Base-by-base conservation (phyloP, 352 stramenopile genomes). In the Phytophthora cryptogea region DNA sequence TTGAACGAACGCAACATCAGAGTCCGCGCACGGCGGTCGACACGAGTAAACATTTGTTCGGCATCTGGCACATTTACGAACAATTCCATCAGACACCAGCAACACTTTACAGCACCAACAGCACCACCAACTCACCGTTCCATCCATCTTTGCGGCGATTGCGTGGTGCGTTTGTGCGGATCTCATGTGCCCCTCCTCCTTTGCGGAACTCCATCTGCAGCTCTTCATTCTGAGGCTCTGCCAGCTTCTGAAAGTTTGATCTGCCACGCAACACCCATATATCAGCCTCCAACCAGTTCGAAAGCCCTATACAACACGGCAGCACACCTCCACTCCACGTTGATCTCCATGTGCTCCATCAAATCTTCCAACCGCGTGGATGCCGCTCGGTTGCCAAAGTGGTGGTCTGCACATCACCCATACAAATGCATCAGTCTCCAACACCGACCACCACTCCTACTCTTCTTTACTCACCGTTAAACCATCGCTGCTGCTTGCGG, bases 271-370 rank as follows among this genome's bases (percentile, higher is more conserved):
- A 2, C 28, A 57, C 7, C n/a, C 37, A 23, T 10, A 23, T 20
- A 14, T 58, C 11, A 53, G 31, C 42, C 27, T 26, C 5, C 13
- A 23, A 33, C 7, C 3, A 5, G 3, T 23, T 10, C 14, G 31
- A 50, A 37, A 14, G 31, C 14, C 8, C 20, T 23, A 1, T 23
- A 23, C 20, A 43, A 10, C 28, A 23, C 9, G n/a, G 11, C 8
- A 45, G 32, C 33, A 28, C 53, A 92, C 82, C 76, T 87, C 86
- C 86, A 94, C 30, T 94, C 82, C 31, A 94, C 86, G 33, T 79
- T 87, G n/a, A 94, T 86, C 28, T 78, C 73, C 83, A 94, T 90
- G 76, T 94, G 86, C 60, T 94, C 81, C 86, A 94, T 91, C 36
- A 94, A 66, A 47, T 94, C 86, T 44, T 94, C 86, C 27, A 94